Base-by-base conservation (phyloP, 73 alveolate genomes). In the Symbiodinium natans region DNA sequence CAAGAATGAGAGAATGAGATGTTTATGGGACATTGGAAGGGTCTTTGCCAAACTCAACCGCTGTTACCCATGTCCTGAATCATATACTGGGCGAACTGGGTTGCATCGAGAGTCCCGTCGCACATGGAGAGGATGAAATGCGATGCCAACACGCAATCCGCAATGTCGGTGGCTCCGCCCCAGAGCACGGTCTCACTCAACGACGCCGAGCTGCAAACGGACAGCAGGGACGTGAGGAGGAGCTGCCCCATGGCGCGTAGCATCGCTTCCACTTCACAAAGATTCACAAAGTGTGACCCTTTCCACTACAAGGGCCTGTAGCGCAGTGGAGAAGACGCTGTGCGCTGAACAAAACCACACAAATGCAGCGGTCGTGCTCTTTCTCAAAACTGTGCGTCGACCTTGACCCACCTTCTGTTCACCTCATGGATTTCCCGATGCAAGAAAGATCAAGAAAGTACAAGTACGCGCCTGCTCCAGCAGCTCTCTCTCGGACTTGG, bases 391-490 rank as follows among this genome's bases (percentile, higher is more conserved):
- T n/a, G n/a, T n/a, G n/a, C n/a, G n/a, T n/a, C n/a, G n/a, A n/a
- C n/a, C n/a, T n/a, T n/a, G n/a, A n/a, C n/a, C n/a, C n/a, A n/a
- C n/a, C n/a, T n/a, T n/a, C n/a, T n/a, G n/a, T n/a, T n/a, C n/a
- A n/a, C n/a, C n/a, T n/a, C n/a, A n/a, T n/a, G n/a, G n/a, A n/a
- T n/a, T n/a, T n/a, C n/a, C n/a, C n/a, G n/a, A n/a, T n/a, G n/a
- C n/a, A n/a, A n/a, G n/a, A n/a, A n/a, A n/a, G n/a, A n/a, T n/a
- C n/a, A n/a, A n/a, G n/a, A n/a, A n/a, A n/a, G n/a, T n/a, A n/a
- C n/a, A n/a, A n/a, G n/a, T n/a, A n/a, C n/a, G n/a, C 63, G 56
- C 94, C 94, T 88, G 95, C 46, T 88, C 86, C 25, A 88, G 95
- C 46, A 88, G 34, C 42, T 88, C 95, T 25, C 86, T 82, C 80